Evolutionary conservation across 2,329 filamentous ascomycete species (phyloP).

Genomic region (Orbilia javanica): DNA sequence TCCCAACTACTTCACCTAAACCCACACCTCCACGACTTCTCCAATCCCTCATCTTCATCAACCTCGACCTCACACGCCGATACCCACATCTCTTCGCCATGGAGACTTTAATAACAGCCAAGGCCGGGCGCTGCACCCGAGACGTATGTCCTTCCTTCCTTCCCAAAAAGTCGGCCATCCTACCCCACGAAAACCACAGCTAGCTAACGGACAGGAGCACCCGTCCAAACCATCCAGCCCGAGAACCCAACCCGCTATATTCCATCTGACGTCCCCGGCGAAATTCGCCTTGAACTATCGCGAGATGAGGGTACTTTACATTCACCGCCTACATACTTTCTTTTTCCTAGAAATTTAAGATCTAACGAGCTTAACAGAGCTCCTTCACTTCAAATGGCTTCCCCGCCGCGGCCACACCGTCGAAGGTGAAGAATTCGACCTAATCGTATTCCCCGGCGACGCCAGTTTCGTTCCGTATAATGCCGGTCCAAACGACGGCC

Average conservation of each 20-base stretch:
- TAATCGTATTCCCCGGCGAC: slow-evolving; percentile 93
- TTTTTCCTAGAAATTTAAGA: neutral
- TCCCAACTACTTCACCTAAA: slow-evolving; percentile 10
- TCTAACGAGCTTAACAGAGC: slow-evolving; percentile 70
- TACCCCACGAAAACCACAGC: slow-evolving; percentile 4
- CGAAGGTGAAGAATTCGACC: slow-evolving; percentile 79
- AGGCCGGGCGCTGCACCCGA: slow-evolving; percentile 61
- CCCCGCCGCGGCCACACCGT: slow-evolving; percentile 74
- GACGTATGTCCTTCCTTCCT: slow-evolving; percentile 56
- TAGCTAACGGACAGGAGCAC: slow-evolving; percentile 7
- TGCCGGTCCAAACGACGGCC: slow-evolving; percentile 75
- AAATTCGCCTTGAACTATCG: slow-evolving; percentile 56
- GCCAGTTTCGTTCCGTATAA: slow-evolving; percentile 88
- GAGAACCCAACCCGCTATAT: slow-evolving; percentile 60
- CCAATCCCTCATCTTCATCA: slow-evolving; percentile 1
- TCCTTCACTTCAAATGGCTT: slow-evolving; percentile 98
- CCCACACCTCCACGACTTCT: slow-evolving; percentile 6
- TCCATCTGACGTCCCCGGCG: slow-evolving; percentile 60
- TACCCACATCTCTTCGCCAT: neutral
- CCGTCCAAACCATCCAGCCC: slow-evolving; percentile 1
- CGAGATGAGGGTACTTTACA: slow-evolving; percentile 37
- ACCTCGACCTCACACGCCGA: neutral
- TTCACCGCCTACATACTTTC: neutral
- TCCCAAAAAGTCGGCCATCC: neutral
- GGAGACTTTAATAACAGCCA: slow-evolving; percentile 56